phyloP scores from a whole-genome alignment of 306 rosid species.

The Cotoneaster glaucophyllus region DNA sequence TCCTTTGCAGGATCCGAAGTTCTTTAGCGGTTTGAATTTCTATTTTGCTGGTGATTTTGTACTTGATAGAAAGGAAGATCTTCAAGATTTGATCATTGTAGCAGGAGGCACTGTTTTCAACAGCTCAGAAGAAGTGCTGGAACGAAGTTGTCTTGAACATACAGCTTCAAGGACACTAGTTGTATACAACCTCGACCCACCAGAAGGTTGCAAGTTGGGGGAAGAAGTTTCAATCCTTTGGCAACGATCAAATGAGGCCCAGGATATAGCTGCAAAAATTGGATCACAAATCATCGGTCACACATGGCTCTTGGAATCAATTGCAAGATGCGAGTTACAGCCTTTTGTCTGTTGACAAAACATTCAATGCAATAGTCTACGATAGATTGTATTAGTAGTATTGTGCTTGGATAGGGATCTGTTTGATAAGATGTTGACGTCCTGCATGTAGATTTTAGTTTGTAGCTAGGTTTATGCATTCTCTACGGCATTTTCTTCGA shows the following conservation, averaged over 20 bases:
- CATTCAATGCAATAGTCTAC: background rate
- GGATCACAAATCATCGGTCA: conserved; percentile 62
- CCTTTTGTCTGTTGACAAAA: conserved; percentile 42
- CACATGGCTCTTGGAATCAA: conserved; percentile 85
- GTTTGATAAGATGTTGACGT: background rate
- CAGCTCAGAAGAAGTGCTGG: conserved; percentile 45
- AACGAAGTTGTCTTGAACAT: conserved; percentile 9
- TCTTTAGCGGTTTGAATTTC: conserved; percentile 55
- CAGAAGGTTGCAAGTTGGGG: conserved; percentile 65
- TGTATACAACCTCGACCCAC: conserved; percentile 79
- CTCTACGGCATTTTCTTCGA: background rate
- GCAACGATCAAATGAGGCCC: conserved; percentile 72
- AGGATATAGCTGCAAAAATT: conserved; percentile 51
- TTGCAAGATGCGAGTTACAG: conserved; percentile 66
- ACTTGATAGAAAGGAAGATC: conserved; percentile 48
- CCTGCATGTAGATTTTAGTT: background rate
- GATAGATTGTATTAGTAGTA: background rate
- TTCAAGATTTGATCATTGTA: conserved; percentile 50
- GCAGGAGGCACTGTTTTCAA: conserved; percentile 61
- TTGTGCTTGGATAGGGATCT: background rate
- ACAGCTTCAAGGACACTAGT: conserved; percentile 33
- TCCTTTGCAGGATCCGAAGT: conserved; percentile 54
- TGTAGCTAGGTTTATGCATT: background rate
- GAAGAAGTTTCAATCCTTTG: conserved; percentile 82
- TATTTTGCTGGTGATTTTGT: conserved; percentile 69